phyloP scores from a whole-genome alignment of 768 basidiomycete genomes.

The Calocybe gangraenosa region DNA sequence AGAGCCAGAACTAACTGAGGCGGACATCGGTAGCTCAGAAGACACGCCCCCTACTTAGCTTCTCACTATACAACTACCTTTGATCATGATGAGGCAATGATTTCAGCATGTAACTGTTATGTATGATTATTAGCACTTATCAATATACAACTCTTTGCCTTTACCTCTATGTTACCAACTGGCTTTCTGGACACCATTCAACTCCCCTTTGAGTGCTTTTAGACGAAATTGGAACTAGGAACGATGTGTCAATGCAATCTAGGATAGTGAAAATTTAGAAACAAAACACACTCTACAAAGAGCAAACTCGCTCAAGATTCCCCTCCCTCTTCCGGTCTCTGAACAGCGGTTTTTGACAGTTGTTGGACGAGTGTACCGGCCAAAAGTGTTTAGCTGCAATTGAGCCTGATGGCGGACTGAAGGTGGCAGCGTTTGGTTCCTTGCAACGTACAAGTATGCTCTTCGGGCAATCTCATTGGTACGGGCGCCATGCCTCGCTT shows the following conservation, averaged over 20 bases:
- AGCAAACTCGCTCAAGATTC: constrained; percentile 86
- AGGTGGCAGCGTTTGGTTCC: constrained; percentile 85
- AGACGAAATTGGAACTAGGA: constrained; percentile 84
- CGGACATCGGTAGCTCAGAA: constrained; percentile 43
- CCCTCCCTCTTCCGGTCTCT: constrained; percentile 82
- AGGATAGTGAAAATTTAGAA: background rate
- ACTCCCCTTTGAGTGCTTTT: constrained; percentile 75
- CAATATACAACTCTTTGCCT: background rate
- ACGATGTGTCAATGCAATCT: constrained; percentile 9
- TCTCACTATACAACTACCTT: background rate
- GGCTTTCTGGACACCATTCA: constrained; percentile 87
- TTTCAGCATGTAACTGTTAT: constrained; percentile 9
- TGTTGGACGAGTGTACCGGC: constrained; percentile 76
- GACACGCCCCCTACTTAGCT: constrained; percentile 21
- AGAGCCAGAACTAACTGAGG: constrained; percentile 61
- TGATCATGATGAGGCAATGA: too few relatives aligned
- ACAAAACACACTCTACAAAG: constrained; percentile 60
- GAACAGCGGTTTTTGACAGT: constrained; percentile 87
- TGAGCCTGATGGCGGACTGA: constrained; percentile 93
- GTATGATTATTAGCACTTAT: background rate
- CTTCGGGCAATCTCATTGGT: constrained; percentile 79
- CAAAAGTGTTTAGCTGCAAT: constrained; percentile 86
- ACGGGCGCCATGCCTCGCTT: constrained; percentile 66
- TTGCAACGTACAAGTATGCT: constrained; percentile 90
- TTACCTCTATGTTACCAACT: constrained; percentile 64